Conservation (phyloP, 192 early-diverging fungal genomes). For the Helicostylum pulchrum region DNA sequence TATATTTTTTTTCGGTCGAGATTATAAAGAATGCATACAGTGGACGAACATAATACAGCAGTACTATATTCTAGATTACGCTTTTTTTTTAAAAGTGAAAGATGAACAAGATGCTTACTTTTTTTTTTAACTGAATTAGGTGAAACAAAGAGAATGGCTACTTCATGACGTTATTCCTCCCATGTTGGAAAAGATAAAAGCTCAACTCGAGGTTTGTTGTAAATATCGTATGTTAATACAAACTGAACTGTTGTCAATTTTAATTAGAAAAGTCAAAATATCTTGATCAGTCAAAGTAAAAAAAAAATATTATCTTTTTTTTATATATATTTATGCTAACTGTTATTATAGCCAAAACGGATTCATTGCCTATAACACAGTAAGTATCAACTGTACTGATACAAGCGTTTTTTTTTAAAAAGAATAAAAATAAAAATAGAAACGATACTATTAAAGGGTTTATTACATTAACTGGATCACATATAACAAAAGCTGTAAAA, state of each 20-base stretch:
- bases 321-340: background rate
- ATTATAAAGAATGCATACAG: conserved; percentile 10
- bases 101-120: background rate
- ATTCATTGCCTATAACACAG: conserved; percentile 30
- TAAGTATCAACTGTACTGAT: conserved; percentile 1
- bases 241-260: background rate
- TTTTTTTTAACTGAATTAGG: conserved; percentile 3
- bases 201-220: conserved; percentile 19
- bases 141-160: conserved; percentile 21
- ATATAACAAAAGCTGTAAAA: conserved; percentile 32
- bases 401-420: background rate
- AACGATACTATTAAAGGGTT: conserved; percentile 33
- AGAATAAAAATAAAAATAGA: background rate
- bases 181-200: conserved; percentile 17
- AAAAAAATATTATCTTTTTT: background rate
- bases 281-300: conserved; percentile 19
- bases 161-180: conserved; percentile 25
- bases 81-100: background rate
- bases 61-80: background rate
- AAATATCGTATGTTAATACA: background rate
- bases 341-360: conserved; percentile 20
- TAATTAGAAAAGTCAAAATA: conserved; percentile 2
- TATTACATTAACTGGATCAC: conserved; percentile 20
- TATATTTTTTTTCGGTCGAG: background rate
- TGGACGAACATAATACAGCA: conserved; percentile 17